Conservation (phyloP, 768 basidiomycete genomes). For the Tylopilus cervinicoccineus region DNA sequence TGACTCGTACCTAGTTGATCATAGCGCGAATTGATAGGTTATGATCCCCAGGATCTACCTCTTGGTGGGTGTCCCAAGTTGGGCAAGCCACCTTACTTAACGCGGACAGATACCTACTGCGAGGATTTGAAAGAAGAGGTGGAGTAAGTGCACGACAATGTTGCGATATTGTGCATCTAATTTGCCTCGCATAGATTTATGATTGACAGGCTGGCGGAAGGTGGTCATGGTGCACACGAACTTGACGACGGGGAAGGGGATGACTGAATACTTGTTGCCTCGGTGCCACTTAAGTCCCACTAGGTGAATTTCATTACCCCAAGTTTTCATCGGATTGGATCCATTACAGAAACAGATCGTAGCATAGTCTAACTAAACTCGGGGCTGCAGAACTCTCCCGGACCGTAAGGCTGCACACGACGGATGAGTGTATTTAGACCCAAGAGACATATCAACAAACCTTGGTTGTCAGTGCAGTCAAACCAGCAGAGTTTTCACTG, state of each 20-base stretch:
- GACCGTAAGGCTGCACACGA: constrained; percentile 76
- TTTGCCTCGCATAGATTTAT: constrained; percentile 47
- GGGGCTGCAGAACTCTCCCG: constrained; percentile 81
- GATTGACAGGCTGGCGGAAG: constrained; percentile 66
- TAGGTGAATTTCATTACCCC: background rate
- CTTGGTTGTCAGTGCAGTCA: constrained; percentile 76
- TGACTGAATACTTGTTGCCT: constrained; percentile 43
- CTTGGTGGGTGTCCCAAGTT: constrained; percentile 48
- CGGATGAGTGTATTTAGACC: constrained; percentile 7
- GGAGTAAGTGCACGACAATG: constrained; percentile 46
- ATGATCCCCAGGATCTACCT: constrained; percentile 67
- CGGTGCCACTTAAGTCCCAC: background rate
- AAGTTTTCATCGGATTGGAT: background rate
- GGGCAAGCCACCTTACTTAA: background rate
- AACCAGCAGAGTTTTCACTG: constrained; percentile 89
- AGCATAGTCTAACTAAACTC: constrained; percentile 66
- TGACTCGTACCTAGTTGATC: background rate
- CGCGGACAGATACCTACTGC: constrained; percentile 67
- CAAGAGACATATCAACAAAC: constrained; percentile 38
- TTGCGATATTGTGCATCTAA: constrained; percentile 8
- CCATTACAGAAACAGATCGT: background rate
- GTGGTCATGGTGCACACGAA: constrained; percentile 67
- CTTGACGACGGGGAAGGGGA: constrained; percentile 82
- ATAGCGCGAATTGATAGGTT: constrained; percentile 37
- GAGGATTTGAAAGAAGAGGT: constrained; percentile 84